Evolutionary conservation across 2,329 filamentous ascomycete species (phyloP).

Genomic region (Paracoccidioides lutzii): DNA sequence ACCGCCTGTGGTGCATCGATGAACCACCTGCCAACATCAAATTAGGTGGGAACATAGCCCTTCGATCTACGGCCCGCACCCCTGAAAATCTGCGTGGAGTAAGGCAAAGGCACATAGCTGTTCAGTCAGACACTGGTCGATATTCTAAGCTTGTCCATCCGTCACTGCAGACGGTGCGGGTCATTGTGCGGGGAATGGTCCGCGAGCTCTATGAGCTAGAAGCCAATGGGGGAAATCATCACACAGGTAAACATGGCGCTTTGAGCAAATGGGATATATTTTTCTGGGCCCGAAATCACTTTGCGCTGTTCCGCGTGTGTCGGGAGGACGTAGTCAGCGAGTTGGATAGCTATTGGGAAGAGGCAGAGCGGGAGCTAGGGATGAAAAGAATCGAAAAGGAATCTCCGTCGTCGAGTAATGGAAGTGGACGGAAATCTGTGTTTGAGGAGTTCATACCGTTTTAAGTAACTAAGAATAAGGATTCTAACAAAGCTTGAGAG

Average conservation of each 20-base stretch:
- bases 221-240: not conserved
- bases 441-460: not conserved
- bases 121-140: not conserved
- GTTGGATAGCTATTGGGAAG: not conserved
- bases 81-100: not conserved
- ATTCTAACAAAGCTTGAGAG: too few species aligned
- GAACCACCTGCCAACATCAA: conserved; percentile 10
- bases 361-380: not conserved
- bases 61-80: not conserved
- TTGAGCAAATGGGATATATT: not conserved
- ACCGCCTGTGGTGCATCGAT: conserved; percentile 35
- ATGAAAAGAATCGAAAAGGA: too few species aligned
- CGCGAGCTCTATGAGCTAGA: not conserved
- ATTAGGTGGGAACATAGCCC: not conserved
- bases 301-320: not conserved
- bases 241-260: not conserved
- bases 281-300: not conserved
- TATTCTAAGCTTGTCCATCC: not conserved
- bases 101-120: not conserved
- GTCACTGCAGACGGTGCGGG: not conserved
- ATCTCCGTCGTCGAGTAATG: not conserved
- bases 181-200: not conserved
- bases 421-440: not conserved
- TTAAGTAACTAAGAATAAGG: not conserved
- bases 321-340: not conserved